Evolutionary conservation across 2,329 filamentous ascomycete species (phyloP), one percentile per base, ranked within the genome.

Genomic region (Kalmusia sp.): DNA sequence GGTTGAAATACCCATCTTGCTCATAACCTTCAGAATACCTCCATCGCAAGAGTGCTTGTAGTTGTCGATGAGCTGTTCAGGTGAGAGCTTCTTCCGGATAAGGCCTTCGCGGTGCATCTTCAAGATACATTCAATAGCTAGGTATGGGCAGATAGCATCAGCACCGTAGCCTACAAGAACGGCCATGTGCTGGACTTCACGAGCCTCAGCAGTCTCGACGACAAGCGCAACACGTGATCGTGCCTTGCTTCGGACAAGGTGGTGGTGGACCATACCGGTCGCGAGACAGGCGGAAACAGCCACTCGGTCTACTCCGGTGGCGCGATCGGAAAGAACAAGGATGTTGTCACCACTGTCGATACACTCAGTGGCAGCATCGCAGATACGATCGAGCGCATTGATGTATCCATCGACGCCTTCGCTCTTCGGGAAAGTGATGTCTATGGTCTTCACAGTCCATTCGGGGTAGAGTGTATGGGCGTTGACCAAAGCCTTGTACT

Each of bases 1-100:
- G 27, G 93, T 98, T 6, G 93, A 97, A 61, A 98, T 98, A 80
- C 93, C 93, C 93, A 98, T 98, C 83, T 98, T 98, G 76, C 90
- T 95, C 93, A 98, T 98, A 74, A 98, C 93, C 78, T 98, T 98
- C 60, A 98, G 82, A 60, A 98, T 96, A 79, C 93, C 93, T 70
- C 93, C 93, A 64, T 97, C 93, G 67, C 91, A 93, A 58, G 93
- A 97, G 76, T 96, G 91, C 80, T 96, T 96, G 84, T 97, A 98
- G 80, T 98, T 98, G 67, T 89, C 87, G 63, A 97, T 93, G 51
- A 97, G 86, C 67, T 88, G 84, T 56, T 96, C 88, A 53, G 95
- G 86, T 17, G 84, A 84, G 37, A 96, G 80, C 75, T 95, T 90
- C 84, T 96, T 96, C 75, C 92, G 89, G 75, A 97, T 96, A 58